Conservation (phyloP, 257 asterid genomes). For the Gardenia jasminoides region DNA sequence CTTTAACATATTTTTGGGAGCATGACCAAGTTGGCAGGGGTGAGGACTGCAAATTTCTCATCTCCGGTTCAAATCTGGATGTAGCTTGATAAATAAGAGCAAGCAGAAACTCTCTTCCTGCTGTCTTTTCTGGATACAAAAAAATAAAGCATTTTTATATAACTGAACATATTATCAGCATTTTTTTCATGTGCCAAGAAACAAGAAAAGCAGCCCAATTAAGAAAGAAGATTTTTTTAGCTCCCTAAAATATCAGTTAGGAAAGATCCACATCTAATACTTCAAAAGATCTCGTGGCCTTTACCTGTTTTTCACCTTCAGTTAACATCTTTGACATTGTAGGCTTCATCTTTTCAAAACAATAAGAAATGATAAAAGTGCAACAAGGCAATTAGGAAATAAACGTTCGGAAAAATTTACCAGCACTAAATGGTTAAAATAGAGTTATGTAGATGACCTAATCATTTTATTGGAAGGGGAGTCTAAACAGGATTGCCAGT, state of each 20-base stretch:
- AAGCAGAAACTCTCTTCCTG: background rate
- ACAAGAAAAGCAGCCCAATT: background rate
- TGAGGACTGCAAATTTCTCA: background rate
- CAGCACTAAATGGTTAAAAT: background rate
- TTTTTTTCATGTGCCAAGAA: background rate
- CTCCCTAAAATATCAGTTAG: background rate
- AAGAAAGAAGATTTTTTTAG: background rate
- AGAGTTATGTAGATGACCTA: background rate
- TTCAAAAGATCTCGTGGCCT: background rate
- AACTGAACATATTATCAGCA: background rate
- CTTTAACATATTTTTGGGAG: background rate
- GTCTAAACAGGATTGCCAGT: background rate
- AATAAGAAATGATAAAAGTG: background rate
- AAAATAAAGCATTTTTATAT: background rate
- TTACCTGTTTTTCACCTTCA: background rate
- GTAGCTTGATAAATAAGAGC: background rate
- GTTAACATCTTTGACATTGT: background rate
- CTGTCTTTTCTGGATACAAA: background rate
- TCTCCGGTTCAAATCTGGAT: constrained; percentile 1
- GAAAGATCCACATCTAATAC: background rate
- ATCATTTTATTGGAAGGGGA: background rate
- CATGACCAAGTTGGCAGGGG: background rate
- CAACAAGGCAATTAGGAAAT: background rate
- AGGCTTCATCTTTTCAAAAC: background rate
- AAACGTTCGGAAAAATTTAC: background rate